Conservation (phyloP, 1,139 yeast genomes). For the Debaryomycetaceae sp. region DNA sequence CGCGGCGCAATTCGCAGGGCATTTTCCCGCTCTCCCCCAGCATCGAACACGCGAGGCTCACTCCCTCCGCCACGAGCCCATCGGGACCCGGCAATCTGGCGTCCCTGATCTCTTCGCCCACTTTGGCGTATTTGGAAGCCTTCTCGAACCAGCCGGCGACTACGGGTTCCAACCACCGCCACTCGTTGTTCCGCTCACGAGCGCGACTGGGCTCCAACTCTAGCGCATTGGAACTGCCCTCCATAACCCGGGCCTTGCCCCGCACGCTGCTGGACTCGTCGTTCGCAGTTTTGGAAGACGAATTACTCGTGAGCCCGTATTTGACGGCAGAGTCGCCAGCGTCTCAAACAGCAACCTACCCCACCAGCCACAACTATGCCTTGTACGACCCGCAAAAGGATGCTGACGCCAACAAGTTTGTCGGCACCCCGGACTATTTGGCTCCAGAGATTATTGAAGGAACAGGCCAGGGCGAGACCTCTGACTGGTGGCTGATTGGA, state of each 20-base stretch:
- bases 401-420: slow-evolving; percentile 42
- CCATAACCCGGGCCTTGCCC: background rate
- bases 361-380: slow-evolving; percentile 37
- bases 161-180: slow-evolving; percentile 7
- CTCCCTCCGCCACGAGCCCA: slow-evolving; percentile 1
- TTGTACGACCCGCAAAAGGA: slow-evolving; percentile 61
- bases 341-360: slow-evolving; percentile 10
- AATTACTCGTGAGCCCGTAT: slow-evolving; percentile 15
- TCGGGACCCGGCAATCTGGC: background rate
- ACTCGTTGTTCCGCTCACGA: slow-evolving; percentile 5
- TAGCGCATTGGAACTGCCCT: slow-evolving; percentile 35
- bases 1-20: slow-evolving; percentile 27
- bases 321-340: background rate
- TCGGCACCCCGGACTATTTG: slow-evolving; percentile 95
- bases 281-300: slow-evolving; percentile 44
- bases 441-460: slow-evolving; percentile 96
- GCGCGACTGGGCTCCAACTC: slow-evolving; percentile 21
- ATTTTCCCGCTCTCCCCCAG: slow-evolving; percentile 42
- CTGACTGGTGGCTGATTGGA: slow-evolving; percentile 99
- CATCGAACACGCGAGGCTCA: slow-evolving; percentile 20
- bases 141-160: slow-evolving; percentile 4
- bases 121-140: slow-evolving; percentile 7
- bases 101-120: slow-evolving; percentile 6
- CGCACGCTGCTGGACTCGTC: slow-evolving; percentile 46
- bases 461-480: slow-evolving; percentile 69